These are phyloP conservation scores for Saksenaea vasiformis DNA, from an alignment of 371 early-diverging fungal species.

Conservation along the genomic window DNA sequence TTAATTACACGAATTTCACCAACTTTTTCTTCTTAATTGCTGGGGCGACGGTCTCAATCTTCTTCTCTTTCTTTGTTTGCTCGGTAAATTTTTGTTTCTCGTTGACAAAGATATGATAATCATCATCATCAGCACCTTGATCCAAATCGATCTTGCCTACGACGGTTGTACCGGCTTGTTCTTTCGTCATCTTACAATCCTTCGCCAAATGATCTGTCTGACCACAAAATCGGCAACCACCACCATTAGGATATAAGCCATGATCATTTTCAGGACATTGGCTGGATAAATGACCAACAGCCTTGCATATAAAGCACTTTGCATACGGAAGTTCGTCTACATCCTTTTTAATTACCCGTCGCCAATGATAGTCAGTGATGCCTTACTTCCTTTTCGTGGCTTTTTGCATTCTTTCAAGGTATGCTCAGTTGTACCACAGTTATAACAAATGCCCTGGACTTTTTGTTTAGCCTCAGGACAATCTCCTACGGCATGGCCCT, in stretches of 20 bases:
- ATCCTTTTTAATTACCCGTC: too few relatives aligned
- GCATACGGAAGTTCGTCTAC: conserved; percentile 65
- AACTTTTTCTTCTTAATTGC: conserved; percentile 46
- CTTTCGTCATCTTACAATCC: conserved; percentile 76
- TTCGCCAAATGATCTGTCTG: conserved; percentile 82
- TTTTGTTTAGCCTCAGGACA: conserved; percentile 67
- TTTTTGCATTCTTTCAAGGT: conserved; percentile 74
- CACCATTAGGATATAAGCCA: conserved; percentile 93
- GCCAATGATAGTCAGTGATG: neutral
- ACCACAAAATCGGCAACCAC: conserved; percentile 86
- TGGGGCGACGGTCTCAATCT: conserved; percentile 24
- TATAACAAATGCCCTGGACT: conserved; percentile 76
- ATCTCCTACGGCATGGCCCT: conserved; percentile 80
- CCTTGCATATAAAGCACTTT: conserved; percentile 86
- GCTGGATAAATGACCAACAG: conserved; percentile 80
- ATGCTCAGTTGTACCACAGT: conserved; percentile 86
- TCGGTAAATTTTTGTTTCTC: conserved; percentile 52
- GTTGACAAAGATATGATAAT: conserved; percentile 68
- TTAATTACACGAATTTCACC: conserved; percentile 21
- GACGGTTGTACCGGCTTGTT: conserved; percentile 61
- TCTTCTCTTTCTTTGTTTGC: conserved; percentile 43
- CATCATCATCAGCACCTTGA: conserved; percentile 86
- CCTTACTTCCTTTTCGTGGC: conserved; percentile 58
- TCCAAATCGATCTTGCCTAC: conserved; percentile 71
- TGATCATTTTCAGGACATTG: conserved; percentile 84